Evolutionary conservation across 2,329 filamentous ascomycete species (phyloP), one percentile per base, ranked within the genome.

Genomic region (Alternaria conjuncta): DNA sequence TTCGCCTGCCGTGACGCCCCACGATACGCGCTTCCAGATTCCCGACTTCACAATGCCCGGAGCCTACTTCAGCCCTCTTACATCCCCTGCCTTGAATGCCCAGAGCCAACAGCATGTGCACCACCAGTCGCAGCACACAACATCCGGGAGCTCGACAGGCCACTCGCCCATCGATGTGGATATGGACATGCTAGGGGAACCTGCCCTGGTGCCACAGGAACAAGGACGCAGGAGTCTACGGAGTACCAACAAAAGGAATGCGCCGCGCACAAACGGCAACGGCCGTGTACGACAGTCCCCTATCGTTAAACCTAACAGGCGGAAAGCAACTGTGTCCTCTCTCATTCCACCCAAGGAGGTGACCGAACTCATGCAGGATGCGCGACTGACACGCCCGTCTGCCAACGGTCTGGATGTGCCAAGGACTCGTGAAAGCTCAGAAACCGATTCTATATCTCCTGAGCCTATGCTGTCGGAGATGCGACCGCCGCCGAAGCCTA

Each of bases 61-160:
- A 36, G 87, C 91, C 32, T 95, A 94, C 80, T 94, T 96, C 77
- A 96, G 92, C 75, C 92, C 92, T 10, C 84, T 96, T 53, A 94
- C 91, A 6, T 96, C 92, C 15, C 92, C 92, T 1, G 92, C 92
- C 4, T 83, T 96, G 18, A 90, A 92, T 77, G 91, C 92, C 2
- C 91, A 94, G 76, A 87, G 80, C 32, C 82, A 75, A 49, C 72
- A 78, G 66, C 67, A 77, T 64, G 69, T 66, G 5, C 71, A 74
- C 6, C 56, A 70, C 20, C 75, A 74, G 54, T 75, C 75, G 78
- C 73, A 83, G 73, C 65, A 83, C 79, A 74, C 80, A 69, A 66
- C 89, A 82, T 64, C 85, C 82, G 64, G 82, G 5, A 84, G 81
- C 57, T 82, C 83, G 0, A 82, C 84, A 6, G 88, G 81, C 1